Evolutionary conservation across 2,329 filamentous ascomycete genomes (phyloP).

Genomic region (Chaetomium sp.): DNA sequence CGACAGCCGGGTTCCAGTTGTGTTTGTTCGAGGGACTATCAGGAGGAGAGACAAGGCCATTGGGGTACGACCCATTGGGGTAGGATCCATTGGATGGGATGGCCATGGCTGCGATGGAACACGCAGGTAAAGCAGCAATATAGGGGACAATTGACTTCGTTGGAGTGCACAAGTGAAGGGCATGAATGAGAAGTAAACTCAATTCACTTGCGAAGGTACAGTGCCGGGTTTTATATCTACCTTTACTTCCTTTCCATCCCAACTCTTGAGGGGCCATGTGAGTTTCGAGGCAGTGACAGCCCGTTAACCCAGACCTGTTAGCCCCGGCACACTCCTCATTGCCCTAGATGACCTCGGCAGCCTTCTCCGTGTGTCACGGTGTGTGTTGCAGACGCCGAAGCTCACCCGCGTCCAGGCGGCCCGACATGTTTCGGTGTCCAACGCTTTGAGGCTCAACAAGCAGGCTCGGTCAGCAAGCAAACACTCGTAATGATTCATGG

Average conservation of each 20-base stretch:
- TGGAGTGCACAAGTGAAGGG: not conserved
- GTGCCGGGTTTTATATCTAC: not conserved
- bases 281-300: not conserved
- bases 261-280: not conserved
- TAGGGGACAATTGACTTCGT: not conserved
- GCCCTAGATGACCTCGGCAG: not conserved
- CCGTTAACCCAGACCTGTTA: not conserved
- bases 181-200: not conserved
- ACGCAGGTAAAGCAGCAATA: not conserved
- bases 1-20: not conserved
- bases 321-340: not conserved
- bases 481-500: not conserved
- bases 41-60: not conserved
- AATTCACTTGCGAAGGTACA: not conserved
- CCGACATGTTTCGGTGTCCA: not conserved
- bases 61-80: not conserved
- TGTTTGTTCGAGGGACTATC: not conserved
- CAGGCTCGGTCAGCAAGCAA: not conserved
- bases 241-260: not conserved
- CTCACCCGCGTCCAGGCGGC: not conserved
- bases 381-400: not conserved
- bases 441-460: not conserved
- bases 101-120: not conserved
- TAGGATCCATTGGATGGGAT: not conserved
- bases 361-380: not conserved